Percentiles rank a stretch among this genome's conserved stretches.
These are phyloP conservation scores for Starmerella bombi DNA, from an alignment of 805 yeast species.

Conservation along the genomic window DNA sequence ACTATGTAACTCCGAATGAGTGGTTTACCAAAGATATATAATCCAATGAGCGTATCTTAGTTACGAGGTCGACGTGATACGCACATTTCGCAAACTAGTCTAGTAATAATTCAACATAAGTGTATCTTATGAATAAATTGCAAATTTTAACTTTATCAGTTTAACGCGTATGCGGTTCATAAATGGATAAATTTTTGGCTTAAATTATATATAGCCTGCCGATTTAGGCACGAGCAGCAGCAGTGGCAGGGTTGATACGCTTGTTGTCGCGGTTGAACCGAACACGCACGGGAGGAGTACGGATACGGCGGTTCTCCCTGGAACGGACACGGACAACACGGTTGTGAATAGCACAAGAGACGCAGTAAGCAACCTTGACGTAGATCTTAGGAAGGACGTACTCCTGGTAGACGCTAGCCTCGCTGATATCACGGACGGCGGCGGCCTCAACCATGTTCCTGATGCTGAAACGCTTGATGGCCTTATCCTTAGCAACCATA, in stretches of 20 bases:
- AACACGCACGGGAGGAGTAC: conserved; percentile 98
- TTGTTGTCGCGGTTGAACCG: conserved; percentile 89
- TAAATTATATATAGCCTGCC: conserved; percentile 7
- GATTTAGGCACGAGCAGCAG: conserved; percentile 40
- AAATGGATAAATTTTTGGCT: background rate
- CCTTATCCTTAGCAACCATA: conserved; percentile 99
- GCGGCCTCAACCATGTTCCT: conserved; percentile 99
- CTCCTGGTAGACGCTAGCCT: conserved; percentile 98
- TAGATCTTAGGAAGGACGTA: conserved; percentile 98
- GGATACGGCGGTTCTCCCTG: conserved; percentile 94
- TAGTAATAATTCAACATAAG: too few species aligned
- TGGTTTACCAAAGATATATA: too few species aligned
- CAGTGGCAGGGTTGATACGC: conserved; percentile 93
- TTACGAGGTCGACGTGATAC: too few species aligned
- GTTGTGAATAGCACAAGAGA: conserved; percentile 99
- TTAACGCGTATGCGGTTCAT: too few species aligned
- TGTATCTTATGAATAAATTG: too few species aligned
- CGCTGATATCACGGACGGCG: conserved; percentile 97
- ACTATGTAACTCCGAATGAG: too few species aligned
- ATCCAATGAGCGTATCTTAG: too few species aligned
- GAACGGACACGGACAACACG: conserved; percentile 99
- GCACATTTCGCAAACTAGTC: too few species aligned
- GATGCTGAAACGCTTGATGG: conserved; percentile 99
- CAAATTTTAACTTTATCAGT: too few species aligned
- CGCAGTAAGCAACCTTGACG: conserved; percentile 99